Evolutionary conservation across 2,329 filamentous ascomycete species (phyloP).

Genomic region (Hysterium pulicare): DNA sequence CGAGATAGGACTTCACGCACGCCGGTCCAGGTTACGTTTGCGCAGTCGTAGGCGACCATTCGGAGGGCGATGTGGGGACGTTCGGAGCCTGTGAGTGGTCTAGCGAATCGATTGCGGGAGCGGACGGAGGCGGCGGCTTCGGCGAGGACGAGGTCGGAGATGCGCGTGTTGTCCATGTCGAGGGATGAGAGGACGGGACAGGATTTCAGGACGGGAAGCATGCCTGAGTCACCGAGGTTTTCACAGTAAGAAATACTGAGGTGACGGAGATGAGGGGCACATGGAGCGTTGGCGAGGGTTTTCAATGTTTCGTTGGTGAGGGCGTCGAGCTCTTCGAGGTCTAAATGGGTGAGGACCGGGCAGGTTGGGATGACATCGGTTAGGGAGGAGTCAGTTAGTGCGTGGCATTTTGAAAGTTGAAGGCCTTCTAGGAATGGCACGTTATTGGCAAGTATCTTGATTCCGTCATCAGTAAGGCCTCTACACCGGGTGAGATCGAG

Average conservation of each 20-base stretch:
- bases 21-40: slow-evolving; percentile 88
- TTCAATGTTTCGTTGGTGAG: slow-evolving; percentile 74
- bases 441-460: slow-evolving; percentile 69
- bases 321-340: slow-evolving; percentile 78
- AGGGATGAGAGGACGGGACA: slow-evolving; percentile 68
- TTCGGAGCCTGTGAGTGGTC: slow-evolving; percentile 26
- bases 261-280: slow-evolving; percentile 68
- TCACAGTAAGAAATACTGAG: slow-evolving; percentile 90
- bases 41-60: slow-evolving; percentile 86
- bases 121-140: slow-evolving; percentile 82
- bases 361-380: slow-evolving; percentile 70
- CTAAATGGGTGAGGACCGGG: slow-evolving; percentile 77
- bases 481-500: slow-evolving; percentile 79
- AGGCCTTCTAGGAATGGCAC: slow-evolving; percentile 79
- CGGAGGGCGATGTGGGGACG: slow-evolving; percentile 58
- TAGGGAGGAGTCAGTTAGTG: slow-evolving; percentile 70
- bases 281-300: slow-evolving; percentile 72
- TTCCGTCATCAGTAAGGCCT: slow-evolving; percentile 67
- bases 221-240: slow-evolving; percentile 74
- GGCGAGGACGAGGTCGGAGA: slow-evolving; percentile 79
- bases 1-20: slow-evolving; percentile 80
- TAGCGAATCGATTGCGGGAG: slow-evolving; percentile 54
- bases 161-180: slow-evolving; percentile 89
- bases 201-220: slow-evolving; percentile 75
- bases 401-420: slow-evolving; percentile 73